A percentile compares a stretch with the other conserved stretches of the same genome.
Evolutionary conservation across 768 basidiomycete species (phyloP).

Genomic region (Mycena indigotica): DNA sequence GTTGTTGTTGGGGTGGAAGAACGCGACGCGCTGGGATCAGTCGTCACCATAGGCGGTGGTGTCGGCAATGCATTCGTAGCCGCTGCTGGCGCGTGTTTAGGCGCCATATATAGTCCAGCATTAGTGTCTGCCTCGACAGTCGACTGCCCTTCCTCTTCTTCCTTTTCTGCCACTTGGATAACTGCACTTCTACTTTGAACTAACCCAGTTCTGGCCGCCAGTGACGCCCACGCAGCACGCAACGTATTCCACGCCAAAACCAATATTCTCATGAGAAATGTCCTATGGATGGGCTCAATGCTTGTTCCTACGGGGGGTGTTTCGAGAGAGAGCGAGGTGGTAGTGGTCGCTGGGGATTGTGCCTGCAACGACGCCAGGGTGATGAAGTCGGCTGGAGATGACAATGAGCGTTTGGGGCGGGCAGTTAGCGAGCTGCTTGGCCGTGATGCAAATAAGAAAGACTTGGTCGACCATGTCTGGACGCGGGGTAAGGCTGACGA

Average conservation of each 20-base stretch:
- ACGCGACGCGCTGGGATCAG: constrained; percentile 36
- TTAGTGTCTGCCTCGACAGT: neutral
- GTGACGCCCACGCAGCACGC: constrained; percentile 60
- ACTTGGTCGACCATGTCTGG: constrained; percentile 59
- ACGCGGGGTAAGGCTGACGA: constrained; percentile 47
- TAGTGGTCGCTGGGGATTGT: constrained; percentile 27
- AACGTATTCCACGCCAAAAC: constrained; percentile 71
- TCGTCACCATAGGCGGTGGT: constrained; percentile 14
- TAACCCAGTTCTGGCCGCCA: constrained; percentile 27
- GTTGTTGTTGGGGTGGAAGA: constrained; percentile 49
- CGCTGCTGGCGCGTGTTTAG: too few species aligned
- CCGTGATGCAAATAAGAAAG: constrained; percentile 43
- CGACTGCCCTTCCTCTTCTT: constrained; percentile 19
- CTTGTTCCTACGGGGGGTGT: constrained; percentile 39
- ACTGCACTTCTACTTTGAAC: constrained; percentile 21
- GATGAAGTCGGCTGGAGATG: constrained; percentile 58
- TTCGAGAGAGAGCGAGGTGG: constrained; percentile 29
- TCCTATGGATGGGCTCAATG: constrained; percentile 52
- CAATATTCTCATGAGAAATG: constrained; percentile 74
- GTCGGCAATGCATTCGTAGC: constrained; percentile 13
- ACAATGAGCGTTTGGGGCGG: constrained; percentile 59
- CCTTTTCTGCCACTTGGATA: constrained; percentile 23
- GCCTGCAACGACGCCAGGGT: constrained; percentile 36
- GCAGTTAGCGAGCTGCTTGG: constrained; percentile 31
- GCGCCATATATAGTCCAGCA: too few species aligned